Base-by-base conservation (phyloP, 2,329 filamentous ascomycete genomes). In the Fusarium clavum region DNA sequence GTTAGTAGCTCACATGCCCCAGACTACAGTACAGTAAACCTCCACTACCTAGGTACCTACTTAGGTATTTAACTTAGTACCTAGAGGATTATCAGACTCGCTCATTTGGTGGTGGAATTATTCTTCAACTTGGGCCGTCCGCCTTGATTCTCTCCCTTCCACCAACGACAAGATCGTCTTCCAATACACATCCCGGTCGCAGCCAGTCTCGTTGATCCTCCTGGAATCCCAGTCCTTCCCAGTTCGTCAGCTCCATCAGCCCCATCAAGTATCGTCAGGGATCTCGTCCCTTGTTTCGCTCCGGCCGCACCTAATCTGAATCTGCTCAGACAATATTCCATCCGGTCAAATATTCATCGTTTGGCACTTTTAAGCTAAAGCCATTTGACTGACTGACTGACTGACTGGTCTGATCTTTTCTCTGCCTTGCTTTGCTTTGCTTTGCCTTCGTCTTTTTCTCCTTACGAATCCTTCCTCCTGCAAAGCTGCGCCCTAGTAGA, bases 41-140 rank as follows among this genome's bases (percentile, higher is more conserved):
- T 20, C 20, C 20, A 20, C 20, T 20, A n/a, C n/a, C n/a, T n/a
- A n/a, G n/a, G n/a, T n/a, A 20, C 20, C 20, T 20, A 20, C 20
- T 20, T 29, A 29, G 10, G 5, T 18, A 12, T 52, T 11, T 27
- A 16, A 14, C 32, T 27, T 16, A 34, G 30, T 18, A 16, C 11
- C 34, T 38, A 40, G 29, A 52, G 48, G 48, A 52, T 52, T 27
- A 20, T 16, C 24, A 52, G 18, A 38, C 48, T 53, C 65, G 52
- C 64, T 70, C 75, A 56, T 64, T 30, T 56, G 63, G 73, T 77
- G 75, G 75, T 77, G 75, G 75, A 77, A 77, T 72, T 76, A 76
- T 75, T 73, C 57, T 67, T 44, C 56, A 64, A 56, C 57, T 67
- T 60, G 52, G 51, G 69, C 70, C 70, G 60, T 59, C 64, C 62